Evolutionary conservation across 352 stramenopile species (phyloP).

Genomic region (Globisporangium middletonii): DNA sequence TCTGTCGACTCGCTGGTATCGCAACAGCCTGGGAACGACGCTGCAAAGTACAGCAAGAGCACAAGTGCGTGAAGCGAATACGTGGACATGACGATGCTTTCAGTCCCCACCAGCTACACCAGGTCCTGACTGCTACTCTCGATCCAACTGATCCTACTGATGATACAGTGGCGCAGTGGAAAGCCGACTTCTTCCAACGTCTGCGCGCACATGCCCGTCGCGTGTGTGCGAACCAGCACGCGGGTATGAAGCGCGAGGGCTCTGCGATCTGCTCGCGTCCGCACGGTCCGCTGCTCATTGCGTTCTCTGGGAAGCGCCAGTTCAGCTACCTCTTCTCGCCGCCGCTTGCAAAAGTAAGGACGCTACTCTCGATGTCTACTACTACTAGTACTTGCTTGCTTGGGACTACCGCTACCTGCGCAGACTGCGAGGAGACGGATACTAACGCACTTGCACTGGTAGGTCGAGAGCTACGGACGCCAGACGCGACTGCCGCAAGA

Average conservation of each 20-base stretch:
- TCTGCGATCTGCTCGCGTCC: constrained; percentile 20
- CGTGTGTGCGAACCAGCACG: constrained; percentile 43
- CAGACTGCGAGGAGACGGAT: background rate
- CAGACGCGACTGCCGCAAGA: constrained; percentile 52
- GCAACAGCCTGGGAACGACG: constrained; percentile 75
- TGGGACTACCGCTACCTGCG: no score
- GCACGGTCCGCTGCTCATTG: constrained; percentile 69
- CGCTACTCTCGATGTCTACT: no score
- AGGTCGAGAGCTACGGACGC: constrained; percentile 51
- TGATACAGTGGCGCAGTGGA: constrained; percentile 53
- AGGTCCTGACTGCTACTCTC: no score
- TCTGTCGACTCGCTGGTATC: background rate
- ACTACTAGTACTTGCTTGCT: no score
- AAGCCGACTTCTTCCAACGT: constrained; percentile 49
- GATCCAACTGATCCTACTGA: background rate
- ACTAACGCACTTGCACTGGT: background rate
- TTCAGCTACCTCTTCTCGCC: constrained; percentile 81
- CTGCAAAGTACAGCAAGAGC: constrained; percentile 61
- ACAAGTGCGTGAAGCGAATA: constrained; percentile 38
- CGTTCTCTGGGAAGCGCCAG: constrained; percentile 84
- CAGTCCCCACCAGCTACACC: no score
- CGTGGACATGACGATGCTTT: background rate
- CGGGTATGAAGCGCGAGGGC: constrained; percentile 5
- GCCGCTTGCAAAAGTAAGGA: constrained; percentile 42
- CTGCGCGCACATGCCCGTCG: constrained; percentile 45